A percentile compares a stretch with the other conserved stretches of the same genome.
Evolutionary conservation across 768 basidiomycete genomes (phyloP).

Genomic region (Leccinum pellstonianum): DNA sequence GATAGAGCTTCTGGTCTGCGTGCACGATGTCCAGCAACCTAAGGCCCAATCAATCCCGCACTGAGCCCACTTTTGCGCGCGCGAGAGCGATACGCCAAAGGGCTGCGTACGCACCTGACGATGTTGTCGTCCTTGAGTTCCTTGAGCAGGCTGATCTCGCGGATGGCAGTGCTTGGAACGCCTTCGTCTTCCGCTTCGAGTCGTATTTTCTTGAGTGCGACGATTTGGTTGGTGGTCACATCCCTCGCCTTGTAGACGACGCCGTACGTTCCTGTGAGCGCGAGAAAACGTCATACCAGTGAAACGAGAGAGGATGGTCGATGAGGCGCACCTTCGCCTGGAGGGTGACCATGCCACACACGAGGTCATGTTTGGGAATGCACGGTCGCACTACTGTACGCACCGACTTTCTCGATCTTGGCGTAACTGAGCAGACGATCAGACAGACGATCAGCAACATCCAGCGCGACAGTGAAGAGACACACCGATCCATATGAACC

Average conservation of each 20-base stretch:
- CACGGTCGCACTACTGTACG: slow-evolving; percentile 38
- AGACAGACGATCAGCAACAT: slow-evolving; percentile 16
- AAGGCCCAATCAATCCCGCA: background rate
- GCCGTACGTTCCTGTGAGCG: slow-evolving; percentile 88
- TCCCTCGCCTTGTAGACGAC: slow-evolving; percentile 98
- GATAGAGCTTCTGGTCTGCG: slow-evolving; percentile 93
- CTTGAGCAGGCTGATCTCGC: slow-evolving; percentile 96
- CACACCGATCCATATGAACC: slow-evolving; percentile 36
- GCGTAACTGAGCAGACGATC: slow-evolving; percentile 66
- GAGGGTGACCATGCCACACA: slow-evolving; percentile 18
- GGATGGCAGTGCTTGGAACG: slow-evolving; percentile 95
- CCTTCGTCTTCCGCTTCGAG: slow-evolving; percentile 99
- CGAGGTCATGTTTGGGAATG: slow-evolving; percentile 7
- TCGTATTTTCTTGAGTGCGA: slow-evolving; percentile 98
- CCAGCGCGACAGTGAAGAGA: slow-evolving; percentile 6
- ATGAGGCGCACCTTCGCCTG: slow-evolving; percentile 43
- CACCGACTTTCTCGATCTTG: slow-evolving; percentile 98
- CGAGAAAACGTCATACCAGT: slow-evolving; percentile 9
- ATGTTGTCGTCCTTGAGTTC: slow-evolving; percentile 96
- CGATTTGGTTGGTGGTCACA: slow-evolving; percentile 71
- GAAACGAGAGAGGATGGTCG: background rate
- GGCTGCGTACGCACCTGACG: slow-evolving; percentile 62
- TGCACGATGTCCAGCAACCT: slow-evolving; percentile 97
- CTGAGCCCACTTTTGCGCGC: slow-evolving; percentile 9
- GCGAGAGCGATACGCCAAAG: background rate